Conservation (phyloP, 2,329 filamentous ascomycete species). For the Dactylellina sp. region DNA sequence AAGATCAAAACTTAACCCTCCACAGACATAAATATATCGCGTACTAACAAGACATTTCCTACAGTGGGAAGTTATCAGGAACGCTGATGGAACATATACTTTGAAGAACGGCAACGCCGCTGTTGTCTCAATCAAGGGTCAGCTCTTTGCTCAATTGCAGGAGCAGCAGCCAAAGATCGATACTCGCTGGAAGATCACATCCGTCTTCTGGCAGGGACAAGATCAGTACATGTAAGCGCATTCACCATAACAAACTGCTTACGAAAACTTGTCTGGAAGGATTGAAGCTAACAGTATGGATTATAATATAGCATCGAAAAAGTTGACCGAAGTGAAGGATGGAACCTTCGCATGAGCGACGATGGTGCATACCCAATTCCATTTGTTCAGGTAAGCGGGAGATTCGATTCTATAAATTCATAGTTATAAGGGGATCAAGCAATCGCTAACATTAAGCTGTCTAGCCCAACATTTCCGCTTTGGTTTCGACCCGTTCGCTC, state of each 20-base stretch:
- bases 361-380: slow-evolving; percentile 15
- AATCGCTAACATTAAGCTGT: not conserved
- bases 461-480: slow-evolving; percentile 26
- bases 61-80: slow-evolving; percentile 33
- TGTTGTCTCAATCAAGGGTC: slow-evolving; percentile 16
- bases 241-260: not conserved
- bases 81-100: slow-evolving; percentile 39
- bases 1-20: slow-evolving; percentile 2
- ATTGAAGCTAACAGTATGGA: not conserved
- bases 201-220: slow-evolving; percentile 30
- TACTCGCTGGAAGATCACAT: slow-evolving; percentile 37
- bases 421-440: not conserved
- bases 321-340: slow-evolving; percentile 24
- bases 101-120: slow-evolving; percentile 24
- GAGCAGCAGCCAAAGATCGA: not conserved
- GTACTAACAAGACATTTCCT: not conserved
- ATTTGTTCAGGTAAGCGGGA: slow-evolving; percentile 25
- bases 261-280: not conserved
- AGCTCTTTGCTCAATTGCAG: slow-evolving; percentile 34
- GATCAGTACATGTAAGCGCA: slow-evolving; percentile 41
- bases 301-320: slow-evolving; percentile 30
- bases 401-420: too few relatives aligned
- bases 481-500: slow-evolving; percentile 35
- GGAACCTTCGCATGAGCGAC: slow-evolving; percentile 19
- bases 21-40: not conserved